phyloP scores from a whole-genome alignment of 2,329 filamentous ascomycete species.

The Aureobasidium sp. region DNA sequence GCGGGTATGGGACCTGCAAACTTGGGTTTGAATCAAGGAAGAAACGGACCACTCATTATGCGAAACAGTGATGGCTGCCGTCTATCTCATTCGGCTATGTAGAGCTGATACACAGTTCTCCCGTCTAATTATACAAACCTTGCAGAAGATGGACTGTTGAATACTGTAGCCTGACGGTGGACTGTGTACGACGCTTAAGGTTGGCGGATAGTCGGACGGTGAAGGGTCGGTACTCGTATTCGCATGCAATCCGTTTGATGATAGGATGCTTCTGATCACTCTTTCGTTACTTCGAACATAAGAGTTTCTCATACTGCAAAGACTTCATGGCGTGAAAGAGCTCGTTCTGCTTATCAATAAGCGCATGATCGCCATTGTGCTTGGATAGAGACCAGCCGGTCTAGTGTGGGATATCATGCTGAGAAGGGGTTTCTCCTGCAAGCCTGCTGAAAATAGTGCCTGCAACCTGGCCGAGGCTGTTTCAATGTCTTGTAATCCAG shows the following conservation, averaged over 20 bases:
- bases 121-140: too few species aligned
- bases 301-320: too few species aligned
- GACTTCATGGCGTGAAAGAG: not conserved
- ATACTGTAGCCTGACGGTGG: not conserved
- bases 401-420: not conserved
- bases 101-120: too few species aligned
- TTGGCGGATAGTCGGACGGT: not conserved
- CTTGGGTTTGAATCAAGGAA: too few species aligned
- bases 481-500: not conserved
- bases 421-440: not conserved
- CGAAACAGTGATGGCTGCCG: too few species aligned
- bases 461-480: not conserved
- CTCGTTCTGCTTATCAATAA: not conserved
- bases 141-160: too few species aligned
- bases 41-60: too few species aligned
- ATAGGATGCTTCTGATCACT: too few species aligned
- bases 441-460: not conserved
- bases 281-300: too few species aligned
- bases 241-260: not conserved
- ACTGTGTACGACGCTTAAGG: not conserved
- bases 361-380: not conserved
- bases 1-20: too few species aligned
- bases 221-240: too few species aligned
- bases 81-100: too few species aligned
- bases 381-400: not conserved